Conservation (phyloP, 768 basidiomycete species). For the Astraeus odoratus region DNA sequence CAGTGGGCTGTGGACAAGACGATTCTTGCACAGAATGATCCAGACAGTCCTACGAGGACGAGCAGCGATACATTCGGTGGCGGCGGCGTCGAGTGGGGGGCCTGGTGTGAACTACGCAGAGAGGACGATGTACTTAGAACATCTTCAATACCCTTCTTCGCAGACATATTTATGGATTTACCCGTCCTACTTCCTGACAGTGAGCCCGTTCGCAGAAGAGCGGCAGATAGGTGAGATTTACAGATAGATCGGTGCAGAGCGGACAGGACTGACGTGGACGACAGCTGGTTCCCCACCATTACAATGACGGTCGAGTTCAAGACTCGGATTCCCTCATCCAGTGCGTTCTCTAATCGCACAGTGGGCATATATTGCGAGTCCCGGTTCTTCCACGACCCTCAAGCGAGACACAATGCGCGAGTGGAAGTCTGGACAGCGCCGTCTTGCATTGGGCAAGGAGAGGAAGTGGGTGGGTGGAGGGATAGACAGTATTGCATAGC, state of each 20-base stretch:
- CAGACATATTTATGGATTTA: constrained; percentile 44
- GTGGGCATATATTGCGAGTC: constrained; percentile 51
- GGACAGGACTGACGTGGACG: neutral
- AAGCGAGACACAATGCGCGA: constrained; percentile 50
- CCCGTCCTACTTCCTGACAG: constrained; percentile 41
- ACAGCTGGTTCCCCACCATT: constrained; percentile 61
- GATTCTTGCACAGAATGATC: constrained; percentile 33
- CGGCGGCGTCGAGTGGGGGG: constrained; percentile 51
- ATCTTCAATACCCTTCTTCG: constrained; percentile 48
- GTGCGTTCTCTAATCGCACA: constrained; percentile 39
- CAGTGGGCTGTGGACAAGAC: constrained; percentile 35
- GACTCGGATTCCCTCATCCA: constrained; percentile 44
- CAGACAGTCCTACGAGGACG: constrained; percentile 31
- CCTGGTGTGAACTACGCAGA: constrained; percentile 44
- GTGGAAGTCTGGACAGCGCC: constrained; percentile 67
- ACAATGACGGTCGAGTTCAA: constrained; percentile 58
- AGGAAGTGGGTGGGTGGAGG: constrained; percentile 43
- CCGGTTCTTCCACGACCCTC: constrained; percentile 46
- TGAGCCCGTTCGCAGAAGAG: constrained; percentile 28
- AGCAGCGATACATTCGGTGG: constrained; percentile 39
- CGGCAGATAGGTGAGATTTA: constrained; percentile 13
- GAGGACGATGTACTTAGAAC: constrained; percentile 40
- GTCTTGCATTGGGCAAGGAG: constrained; percentile 41
- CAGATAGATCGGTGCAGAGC: neutral
- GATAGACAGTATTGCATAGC: constrained; percentile 60